A percentile compares a stretch with the other conserved stretches of the same genome.
phyloP scores from a whole-genome alignment of 108 stramenopile species.

The Epithemia pelagica region DNA sequence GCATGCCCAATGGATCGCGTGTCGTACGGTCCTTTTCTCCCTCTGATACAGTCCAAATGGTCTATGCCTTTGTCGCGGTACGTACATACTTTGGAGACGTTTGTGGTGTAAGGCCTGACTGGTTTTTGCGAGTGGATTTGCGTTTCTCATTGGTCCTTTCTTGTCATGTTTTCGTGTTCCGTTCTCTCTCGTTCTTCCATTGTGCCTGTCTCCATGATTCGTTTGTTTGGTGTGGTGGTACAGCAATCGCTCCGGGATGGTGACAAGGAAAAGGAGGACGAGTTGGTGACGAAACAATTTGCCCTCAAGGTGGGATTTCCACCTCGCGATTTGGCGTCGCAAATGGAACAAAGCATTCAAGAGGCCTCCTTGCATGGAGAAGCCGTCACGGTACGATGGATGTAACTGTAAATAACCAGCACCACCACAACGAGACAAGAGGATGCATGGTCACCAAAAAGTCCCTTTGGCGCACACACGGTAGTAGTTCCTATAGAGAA shows the following conservation, averaged over 20 bases:
- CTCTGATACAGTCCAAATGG: slow-evolving; percentile 39
- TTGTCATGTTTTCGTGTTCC: no score
- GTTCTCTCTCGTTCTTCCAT: no score
- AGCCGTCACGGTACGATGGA: slow-evolving; percentile 70
- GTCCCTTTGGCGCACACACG: no score
- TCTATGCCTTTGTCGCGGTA: slow-evolving; percentile 74
- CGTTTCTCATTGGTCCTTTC: no score
- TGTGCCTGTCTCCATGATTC: no score
- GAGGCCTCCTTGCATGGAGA: slow-evolving; percentile 54
- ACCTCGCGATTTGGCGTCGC: slow-evolving; percentile 57
- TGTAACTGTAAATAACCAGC: background rate
- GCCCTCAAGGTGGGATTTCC: slow-evolving; percentile 76
- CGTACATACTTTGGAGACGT: no score
- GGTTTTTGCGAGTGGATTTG: no score
- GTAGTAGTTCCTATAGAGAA: no score
- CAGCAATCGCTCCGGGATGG: background rate
- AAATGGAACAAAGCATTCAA: slow-evolving; percentile 58
- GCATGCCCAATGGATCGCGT: slow-evolving; percentile 80
- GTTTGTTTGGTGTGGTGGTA: no score
- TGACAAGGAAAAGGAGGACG: slow-evolving; percentile 51
- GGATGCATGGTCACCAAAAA: no score
- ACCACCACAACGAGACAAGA: no score
- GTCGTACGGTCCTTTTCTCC: slow-evolving; percentile 60
- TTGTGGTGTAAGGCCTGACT: no score
- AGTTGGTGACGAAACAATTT: slow-evolving; percentile 56